Evolutionary conservation across 75 land plant species (phyloP).

Genomic region (Sequoiadendron giganteum): DNA sequence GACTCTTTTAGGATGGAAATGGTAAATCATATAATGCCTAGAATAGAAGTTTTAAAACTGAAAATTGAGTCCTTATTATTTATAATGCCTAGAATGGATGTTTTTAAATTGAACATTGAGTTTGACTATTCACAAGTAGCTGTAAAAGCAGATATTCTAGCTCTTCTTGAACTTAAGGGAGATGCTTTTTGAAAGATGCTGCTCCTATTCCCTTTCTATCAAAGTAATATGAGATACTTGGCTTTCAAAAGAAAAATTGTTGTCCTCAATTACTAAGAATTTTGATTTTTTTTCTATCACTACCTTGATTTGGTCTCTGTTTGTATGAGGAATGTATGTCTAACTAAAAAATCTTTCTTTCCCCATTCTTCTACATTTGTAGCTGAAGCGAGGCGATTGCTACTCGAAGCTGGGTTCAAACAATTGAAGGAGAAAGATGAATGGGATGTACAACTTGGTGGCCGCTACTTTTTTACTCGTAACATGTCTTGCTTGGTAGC

Average conservation of each 20-base stretch:
- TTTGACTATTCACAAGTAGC: background rate
- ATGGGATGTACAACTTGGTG: constrained; percentile 92
- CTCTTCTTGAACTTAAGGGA: background rate
- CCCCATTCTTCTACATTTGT: constrained; percentile 7
- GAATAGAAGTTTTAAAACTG: background rate
- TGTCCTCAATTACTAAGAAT: background rate
- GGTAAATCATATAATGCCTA: background rate
- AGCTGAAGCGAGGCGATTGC: constrained; percentile 86
- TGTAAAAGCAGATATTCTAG: background rate
- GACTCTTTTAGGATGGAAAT: background rate
- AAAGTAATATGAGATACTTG: background rate
- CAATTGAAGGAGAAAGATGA: constrained; percentile 84
- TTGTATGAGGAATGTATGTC: background rate
- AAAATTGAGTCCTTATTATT: background rate
- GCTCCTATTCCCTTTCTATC: background rate
- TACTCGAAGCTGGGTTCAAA: constrained; percentile 82
- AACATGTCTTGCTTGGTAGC: constrained; percentile 95
- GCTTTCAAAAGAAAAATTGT: background rate
- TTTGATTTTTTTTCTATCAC: background rate
- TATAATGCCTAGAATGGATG: too few relatives aligned
- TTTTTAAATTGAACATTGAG: background rate
- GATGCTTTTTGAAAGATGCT: background rate
- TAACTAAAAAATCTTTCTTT: background rate
- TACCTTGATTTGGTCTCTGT: background rate
- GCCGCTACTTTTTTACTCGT: constrained; percentile 90